Evolutionary conservation across 805 yeast genomes (phyloP).

Genomic region (Kazachstania taianensis): DNA sequence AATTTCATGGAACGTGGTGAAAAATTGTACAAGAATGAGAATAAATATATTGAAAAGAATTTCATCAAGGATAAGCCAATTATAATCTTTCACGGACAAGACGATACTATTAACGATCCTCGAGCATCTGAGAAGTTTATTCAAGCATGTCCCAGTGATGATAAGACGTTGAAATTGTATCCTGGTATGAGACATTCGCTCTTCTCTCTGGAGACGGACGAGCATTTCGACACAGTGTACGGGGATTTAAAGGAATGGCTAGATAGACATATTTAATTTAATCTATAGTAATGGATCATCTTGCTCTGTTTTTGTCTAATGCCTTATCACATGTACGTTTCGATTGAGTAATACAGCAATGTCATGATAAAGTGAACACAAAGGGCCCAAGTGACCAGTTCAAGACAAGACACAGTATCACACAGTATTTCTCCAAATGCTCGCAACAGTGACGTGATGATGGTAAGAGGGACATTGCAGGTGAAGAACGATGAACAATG

Average conservation of each 20-base stretch:
- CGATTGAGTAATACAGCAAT: too few relatives aligned
- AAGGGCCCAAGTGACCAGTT: too few relatives aligned
- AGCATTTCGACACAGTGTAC: conserved; percentile 29
- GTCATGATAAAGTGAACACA: too few relatives aligned
- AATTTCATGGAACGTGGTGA: conserved; percentile 60
- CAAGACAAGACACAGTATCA: too few relatives aligned
- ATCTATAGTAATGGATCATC: not conserved
- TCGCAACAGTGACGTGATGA: too few relatives aligned
- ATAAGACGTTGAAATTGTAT: conserved; percentile 17
- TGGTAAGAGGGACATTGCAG: too few relatives aligned
- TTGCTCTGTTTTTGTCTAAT: not conserved
- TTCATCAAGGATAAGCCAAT: conserved; percentile 34
- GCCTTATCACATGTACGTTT: not conserved
- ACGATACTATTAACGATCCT: conserved; percentile 52
- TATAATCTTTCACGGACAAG: conserved; percentile 50
- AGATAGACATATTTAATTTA: conserved; percentile 8
- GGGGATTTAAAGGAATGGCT: conserved; percentile 35
- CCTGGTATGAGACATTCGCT: conserved; percentile 32
- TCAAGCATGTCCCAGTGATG: conserved; percentile 22
- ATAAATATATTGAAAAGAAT: conserved; percentile 28
- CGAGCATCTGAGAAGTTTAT: conserved; percentile 38
- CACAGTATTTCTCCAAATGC: too few relatives aligned
- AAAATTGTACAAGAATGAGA: conserved; percentile 33
- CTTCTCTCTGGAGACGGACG: conserved; percentile 39
- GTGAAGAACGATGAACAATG: too few relatives aligned